Base-by-base conservation (phyloP, 768 basidiomycete species). In the Naganishia onofrii region DNA sequence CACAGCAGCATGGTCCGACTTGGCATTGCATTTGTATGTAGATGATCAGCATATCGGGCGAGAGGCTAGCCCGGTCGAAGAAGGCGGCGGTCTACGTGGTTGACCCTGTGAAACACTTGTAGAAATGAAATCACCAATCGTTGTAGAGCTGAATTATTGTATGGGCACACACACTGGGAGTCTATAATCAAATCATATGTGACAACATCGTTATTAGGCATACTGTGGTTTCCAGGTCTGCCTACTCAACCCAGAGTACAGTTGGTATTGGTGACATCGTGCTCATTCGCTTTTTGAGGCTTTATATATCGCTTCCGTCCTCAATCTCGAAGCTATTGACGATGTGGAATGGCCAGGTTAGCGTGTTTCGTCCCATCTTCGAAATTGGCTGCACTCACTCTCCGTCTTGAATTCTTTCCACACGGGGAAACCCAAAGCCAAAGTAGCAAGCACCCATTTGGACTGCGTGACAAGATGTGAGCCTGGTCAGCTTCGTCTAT, bases 201-300 rank as follows among this genome's bases (percentile, higher is more conserved):
- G 29, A 36, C 23, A 66, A 34, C 63, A 8, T 42, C 9, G 13
- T 8, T 42, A 8, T 2, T 17, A 17, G 2, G 42, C 15, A 8
- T 42, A 42, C 34, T 12, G 4, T 36, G 34, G 42, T 10, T 42
- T 17, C 42, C 7, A 42, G 42, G 42, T 17, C 15, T 42, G 42
- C 42, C 15, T 42, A 15, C 7, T 17, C 42, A 42, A 42, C 34
- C 4, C 34, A 36, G 34, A 36, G 34, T 36, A 36, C 6, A 36
- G 34, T 36, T 36, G 34, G 12, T 36, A 36, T 12, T 36, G 12
- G 34, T 36, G 34, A 36, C 34, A 57, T 32, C 5, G 15, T 28
- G 17, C 28, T 70, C 52, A 74, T 65, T 66, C 69, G 70, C 34
- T 34, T 60, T 42, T 67, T 55, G 58, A 74, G 52, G 15, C 68